phyloP scores from a whole-genome alignment of 2,329 filamentous ascomycete species.

The Fusarium duplospermum region DNA sequence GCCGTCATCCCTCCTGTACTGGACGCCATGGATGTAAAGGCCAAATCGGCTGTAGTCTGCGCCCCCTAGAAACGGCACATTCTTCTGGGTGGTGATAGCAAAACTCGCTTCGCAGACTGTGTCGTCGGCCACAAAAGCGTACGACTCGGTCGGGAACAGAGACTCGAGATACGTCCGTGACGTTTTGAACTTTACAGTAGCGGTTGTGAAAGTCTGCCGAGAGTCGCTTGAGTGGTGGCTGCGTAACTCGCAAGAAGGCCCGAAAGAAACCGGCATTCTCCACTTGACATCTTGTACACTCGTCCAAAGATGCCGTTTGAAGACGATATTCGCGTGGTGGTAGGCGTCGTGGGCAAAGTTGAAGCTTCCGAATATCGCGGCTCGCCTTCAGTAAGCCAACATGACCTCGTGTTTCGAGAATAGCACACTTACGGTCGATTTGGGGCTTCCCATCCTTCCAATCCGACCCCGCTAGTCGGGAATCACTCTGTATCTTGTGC shows the following conservation, averaged over 20 bases:
- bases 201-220: conserved; percentile 45
- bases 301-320: conserved; percentile 32
- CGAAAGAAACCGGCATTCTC: conserved; percentile 42
- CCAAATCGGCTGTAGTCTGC: conserved; percentile 68
- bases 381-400: not conserved
- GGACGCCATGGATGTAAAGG: conserved; percentile 71
- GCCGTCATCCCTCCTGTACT: conserved; percentile 65
- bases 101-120: conserved; percentile 60
- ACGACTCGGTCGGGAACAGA: conserved; percentile 56
- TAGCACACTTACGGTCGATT: conserved; percentile 22
- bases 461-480: conserved; percentile 60
- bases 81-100: conserved; percentile 57
- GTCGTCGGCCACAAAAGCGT: conserved; percentile 61
- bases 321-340: conserved; percentile 25
- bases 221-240: conserved; percentile 15
- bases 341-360: conserved; percentile 40
- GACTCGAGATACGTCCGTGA: conserved; percentile 58
- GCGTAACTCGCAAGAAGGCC: conserved; percentile 35
- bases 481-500: conserved; percentile 67
- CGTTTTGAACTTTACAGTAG: conserved; percentile 63
- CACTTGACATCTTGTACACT: conserved; percentile 25
- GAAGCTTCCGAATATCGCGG: conserved; percentile 29
- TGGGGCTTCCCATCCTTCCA: conserved; percentile 24
- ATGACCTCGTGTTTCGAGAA: rapidly evolving
- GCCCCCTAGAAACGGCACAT: conserved; percentile 72